Conservation (phyloP, 805 yeast genomes). For the Kodamaea laetipori region DNA sequence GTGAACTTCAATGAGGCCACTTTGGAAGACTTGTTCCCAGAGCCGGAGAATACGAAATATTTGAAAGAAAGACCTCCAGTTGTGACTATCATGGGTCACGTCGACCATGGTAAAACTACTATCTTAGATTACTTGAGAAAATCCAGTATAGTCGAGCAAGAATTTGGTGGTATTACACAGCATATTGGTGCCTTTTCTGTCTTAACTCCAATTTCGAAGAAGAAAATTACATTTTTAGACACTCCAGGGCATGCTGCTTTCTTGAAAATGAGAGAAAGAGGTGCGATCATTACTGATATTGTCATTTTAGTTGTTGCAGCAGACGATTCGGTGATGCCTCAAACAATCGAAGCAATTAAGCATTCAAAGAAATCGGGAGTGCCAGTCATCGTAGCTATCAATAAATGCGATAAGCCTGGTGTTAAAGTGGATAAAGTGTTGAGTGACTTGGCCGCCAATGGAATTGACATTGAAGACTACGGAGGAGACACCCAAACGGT, state of each 20-base stretch:
- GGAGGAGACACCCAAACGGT: constrained; percentile 96
- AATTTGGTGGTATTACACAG: constrained; percentile 96
- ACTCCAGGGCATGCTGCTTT: constrained; percentile 99
- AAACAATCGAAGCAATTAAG: constrained; percentile 91
- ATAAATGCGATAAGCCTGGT: constrained; percentile 84
- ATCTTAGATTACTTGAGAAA: constrained; percentile 84
- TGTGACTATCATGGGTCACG: constrained; percentile 98
- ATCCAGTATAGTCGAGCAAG: constrained; percentile 78
- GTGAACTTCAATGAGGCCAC: constrained; percentile 56
- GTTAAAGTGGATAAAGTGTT: constrained; percentile 74
- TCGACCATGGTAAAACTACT: constrained; percentile 97
- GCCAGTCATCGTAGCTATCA: constrained; percentile 86
- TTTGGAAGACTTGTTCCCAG: constrained; percentile 60
- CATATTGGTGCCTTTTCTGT: constrained; percentile 97
- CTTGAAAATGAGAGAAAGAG: constrained; percentile 93
- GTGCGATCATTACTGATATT: constrained; percentile 92
- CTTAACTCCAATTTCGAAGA: constrained; percentile 70
- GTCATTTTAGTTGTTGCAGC: constrained; percentile 93
- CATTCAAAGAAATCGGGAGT: constrained; percentile 84
- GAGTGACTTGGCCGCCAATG: constrained; percentile 74
- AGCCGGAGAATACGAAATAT: constrained; percentile 46
- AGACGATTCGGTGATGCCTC: constrained; percentile 98
- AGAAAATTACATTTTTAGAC: constrained; percentile 84
- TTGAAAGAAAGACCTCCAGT: constrained; percentile 82
- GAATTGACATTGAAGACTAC: constrained; percentile 82